Evolutionary conservation across 192 early-diverging fungal genomes (phyloP).

Genomic region (Entomortierella chlamydospora): DNA sequence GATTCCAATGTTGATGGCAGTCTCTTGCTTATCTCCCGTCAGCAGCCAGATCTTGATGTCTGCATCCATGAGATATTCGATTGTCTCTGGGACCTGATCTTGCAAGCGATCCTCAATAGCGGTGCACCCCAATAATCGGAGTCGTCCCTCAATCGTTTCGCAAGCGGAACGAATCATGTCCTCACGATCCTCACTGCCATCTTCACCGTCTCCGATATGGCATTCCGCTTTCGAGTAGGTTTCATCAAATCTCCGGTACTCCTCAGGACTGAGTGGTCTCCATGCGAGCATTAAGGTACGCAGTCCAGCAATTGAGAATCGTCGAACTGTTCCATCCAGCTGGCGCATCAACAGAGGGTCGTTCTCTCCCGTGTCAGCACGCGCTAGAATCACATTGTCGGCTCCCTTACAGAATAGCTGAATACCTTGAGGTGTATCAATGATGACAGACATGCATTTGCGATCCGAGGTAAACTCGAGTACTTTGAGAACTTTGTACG

Average conservation of each 20-base stretch:
- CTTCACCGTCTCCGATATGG: conserved; percentile 42
- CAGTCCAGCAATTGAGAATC: conserved; percentile 90
- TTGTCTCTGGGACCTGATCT: conserved; percentile 96
- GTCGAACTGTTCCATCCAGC: conserved; percentile 69
- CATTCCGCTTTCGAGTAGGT: conserved; percentile 78
- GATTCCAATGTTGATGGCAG: conserved; percentile 97
- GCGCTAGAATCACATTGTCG: conserved; percentile 93
- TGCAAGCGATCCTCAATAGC: conserved; percentile 98
- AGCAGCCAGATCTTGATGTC: conserved; percentile 97
- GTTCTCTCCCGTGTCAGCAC: conserved; percentile 64
- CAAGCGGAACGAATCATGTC: conserved; percentile 86
- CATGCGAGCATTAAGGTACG: conserved; percentile 93
- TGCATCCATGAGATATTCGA: conserved; percentile 89
- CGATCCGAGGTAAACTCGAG: conserved; percentile 96
- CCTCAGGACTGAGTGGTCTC: conserved; percentile 82
- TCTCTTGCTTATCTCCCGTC: conserved; percentile 96
- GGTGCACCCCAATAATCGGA: conserved; percentile 90
- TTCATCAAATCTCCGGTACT: conserved; percentile 83
- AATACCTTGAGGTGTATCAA: conserved; percentile 86
- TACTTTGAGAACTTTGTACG: conserved; percentile 89
- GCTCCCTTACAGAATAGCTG: conserved; percentile 95
- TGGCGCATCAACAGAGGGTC: conserved; percentile 72
- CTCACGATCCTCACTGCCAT: conserved; percentile 68
- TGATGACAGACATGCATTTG: conserved; percentile 93
- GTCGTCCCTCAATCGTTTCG: conserved; percentile 90